Conservation (phyloP, 768 basidiomycete species). For the Russula abietina region DNA sequence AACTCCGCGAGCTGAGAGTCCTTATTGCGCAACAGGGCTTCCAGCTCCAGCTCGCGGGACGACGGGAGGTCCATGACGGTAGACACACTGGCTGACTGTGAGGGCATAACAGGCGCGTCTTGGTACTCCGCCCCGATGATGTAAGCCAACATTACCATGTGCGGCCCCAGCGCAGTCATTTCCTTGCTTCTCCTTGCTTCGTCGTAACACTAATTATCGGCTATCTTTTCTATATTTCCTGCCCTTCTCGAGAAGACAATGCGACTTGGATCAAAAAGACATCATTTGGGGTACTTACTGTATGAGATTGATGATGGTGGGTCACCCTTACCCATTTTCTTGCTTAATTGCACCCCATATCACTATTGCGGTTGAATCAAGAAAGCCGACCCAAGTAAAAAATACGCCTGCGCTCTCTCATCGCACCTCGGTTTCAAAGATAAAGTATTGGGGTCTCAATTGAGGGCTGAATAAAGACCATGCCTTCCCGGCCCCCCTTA, state of each 20-base stretch:
- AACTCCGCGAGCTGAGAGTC: slow-evolving; percentile 68
- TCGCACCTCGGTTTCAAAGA: not conserved
- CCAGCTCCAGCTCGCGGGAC: slow-evolving; percentile 74
- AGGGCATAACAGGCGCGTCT: slow-evolving; percentile 22
- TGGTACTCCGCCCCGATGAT: slow-evolving; percentile 11
- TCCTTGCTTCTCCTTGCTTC: no score
- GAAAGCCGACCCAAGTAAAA: not conserved
- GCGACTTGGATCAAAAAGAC: not conserved
- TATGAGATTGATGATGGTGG: not conserved
- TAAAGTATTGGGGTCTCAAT: not conserved
- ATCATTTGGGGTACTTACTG: not conserved
- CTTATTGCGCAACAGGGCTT: slow-evolving; percentile 67
- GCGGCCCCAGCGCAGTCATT: no score
- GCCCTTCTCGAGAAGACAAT: not conserved
- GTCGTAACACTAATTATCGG: not conserved
- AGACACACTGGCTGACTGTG: slow-evolving; percentile 15
- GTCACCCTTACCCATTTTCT: not conserved
- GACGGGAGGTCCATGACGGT: slow-evolving; percentile 61
- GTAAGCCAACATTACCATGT: slow-evolving; percentile 6
- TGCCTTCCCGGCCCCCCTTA: not conserved
- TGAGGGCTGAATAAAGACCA: not conserved
- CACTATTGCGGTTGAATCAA: not conserved
- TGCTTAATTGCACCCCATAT: not conserved
- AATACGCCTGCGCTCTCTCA: not conserved
- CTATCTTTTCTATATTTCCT: not conserved